Conservation (phyloP, 169 alveolate genomes). For the Cystoisospora suis region DNA sequence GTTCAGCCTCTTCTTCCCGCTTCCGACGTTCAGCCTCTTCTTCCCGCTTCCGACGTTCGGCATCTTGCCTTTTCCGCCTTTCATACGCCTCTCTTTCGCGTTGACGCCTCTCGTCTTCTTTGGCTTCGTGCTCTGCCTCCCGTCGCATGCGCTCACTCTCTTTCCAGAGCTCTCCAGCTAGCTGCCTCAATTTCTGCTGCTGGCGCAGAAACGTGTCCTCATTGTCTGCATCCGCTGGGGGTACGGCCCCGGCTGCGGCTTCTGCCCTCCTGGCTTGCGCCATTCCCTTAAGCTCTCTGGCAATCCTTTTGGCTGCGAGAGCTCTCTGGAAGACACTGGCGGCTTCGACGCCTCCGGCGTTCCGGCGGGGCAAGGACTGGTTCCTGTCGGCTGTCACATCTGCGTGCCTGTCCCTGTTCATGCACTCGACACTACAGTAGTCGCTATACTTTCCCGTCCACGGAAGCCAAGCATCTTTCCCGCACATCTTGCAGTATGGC, state of each 20-base stretch:
- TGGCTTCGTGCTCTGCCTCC: neutral
- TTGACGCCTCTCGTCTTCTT: neutral
- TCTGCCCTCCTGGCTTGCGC: neutral
- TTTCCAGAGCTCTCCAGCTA: neutral
- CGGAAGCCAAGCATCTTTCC: slow-evolving; percentile 60
- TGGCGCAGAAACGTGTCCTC: neutral
- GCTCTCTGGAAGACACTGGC: slow-evolving; percentile 49
- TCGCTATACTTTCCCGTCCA: slow-evolving; percentile 59
- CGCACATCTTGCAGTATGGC: slow-evolving; percentile 59
- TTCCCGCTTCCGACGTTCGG: neutral
- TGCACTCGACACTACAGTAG: slow-evolving; percentile 48
- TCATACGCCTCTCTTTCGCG: no score
- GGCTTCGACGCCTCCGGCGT: neutral
- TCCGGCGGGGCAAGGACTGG: neutral
- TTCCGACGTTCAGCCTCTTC: neutral
- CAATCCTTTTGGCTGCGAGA: slow-evolving; percentile 53
- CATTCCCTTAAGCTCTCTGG: slow-evolving; percentile 37
- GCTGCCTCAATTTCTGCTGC: neutral
- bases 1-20: no score
- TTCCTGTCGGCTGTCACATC: slow-evolving; percentile 34
- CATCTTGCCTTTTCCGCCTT: no score
- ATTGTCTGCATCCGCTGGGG: neutral
- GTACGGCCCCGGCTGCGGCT: neutral
- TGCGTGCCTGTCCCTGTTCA: neutral
- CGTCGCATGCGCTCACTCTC: neutral